Conservation (phyloP, 2,329 filamentous ascomycete genomes). For the Bipolaris oryzae region DNA sequence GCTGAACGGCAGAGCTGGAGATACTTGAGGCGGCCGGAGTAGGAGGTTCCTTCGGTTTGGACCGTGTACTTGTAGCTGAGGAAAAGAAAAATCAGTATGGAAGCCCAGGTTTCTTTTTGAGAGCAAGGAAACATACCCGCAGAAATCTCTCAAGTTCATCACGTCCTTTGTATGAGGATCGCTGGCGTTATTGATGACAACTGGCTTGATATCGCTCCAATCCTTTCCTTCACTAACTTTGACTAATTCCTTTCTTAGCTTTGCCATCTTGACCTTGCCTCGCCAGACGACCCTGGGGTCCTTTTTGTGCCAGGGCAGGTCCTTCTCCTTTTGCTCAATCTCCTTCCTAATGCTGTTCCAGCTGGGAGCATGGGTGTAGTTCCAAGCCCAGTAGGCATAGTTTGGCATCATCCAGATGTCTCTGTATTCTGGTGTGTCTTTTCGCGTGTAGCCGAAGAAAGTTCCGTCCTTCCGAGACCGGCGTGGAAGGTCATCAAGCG, state of each 20-base stretch:
- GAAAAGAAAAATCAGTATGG: conserved; percentile 5
- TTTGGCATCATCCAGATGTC: conserved; percentile 47
- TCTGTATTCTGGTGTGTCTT: conserved; percentile 34
- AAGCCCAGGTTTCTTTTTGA: background rate
- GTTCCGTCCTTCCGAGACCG: conserved; percentile 34
- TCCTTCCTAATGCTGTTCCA: conserved; percentile 43
- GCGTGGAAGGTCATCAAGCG: conserved; percentile 41
- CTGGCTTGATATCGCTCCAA: conserved; percentile 44
- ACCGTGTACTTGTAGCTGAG: conserved; percentile 59
- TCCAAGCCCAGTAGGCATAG: conserved; percentile 46
- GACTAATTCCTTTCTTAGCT: conserved; percentile 37
- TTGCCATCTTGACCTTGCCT: conserved; percentile 44
- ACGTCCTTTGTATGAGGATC: conserved; percentile 42
- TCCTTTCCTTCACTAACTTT: conserved; percentile 35
- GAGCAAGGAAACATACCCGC: conserved; percentile 26
- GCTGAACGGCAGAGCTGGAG: conserved; percentile 56
- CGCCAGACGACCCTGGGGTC: conserved; percentile 41
- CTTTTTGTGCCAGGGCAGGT: conserved; percentile 37
- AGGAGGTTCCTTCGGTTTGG: conserved; percentile 61
- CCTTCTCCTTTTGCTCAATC: conserved; percentile 30
- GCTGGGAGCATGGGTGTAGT: conserved; percentile 43
- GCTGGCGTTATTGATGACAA: conserved; percentile 41
- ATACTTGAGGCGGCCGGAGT: conserved; percentile 61
- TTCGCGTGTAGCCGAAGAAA: conserved; percentile 42
- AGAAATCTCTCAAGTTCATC: conserved; percentile 43